Evolutionary conservation across 2,329 filamentous ascomycete genomes (phyloP).

Genomic region (Alternaria triticimaculans): DNA sequence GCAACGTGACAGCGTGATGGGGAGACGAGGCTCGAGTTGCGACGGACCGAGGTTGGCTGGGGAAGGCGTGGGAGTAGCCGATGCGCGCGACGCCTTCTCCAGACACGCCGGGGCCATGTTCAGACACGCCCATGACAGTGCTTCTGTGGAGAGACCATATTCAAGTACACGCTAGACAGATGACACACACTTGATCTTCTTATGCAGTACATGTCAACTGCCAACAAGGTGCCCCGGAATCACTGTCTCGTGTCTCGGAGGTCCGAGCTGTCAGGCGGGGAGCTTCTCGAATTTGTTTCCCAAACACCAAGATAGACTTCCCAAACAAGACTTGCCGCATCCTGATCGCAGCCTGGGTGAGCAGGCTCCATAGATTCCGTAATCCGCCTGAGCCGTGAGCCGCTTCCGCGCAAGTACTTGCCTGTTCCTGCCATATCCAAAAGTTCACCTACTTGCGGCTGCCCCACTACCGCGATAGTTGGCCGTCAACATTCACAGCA

Average conservation of each 20-base stretch:
- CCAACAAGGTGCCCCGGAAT: not conserved
- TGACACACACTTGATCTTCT: not conserved
- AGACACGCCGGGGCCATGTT: not conserved
- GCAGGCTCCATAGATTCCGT: conserved; percentile 20
- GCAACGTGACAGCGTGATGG: conserved; percentile 30
- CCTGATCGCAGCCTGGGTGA: conserved; percentile 35
- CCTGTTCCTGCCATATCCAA: not conserved
- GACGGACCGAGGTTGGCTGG: conserved; percentile 38
- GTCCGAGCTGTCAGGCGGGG: conserved; percentile 31
- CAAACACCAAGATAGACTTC: conserved; percentile 16
- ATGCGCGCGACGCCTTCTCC: not conserved
- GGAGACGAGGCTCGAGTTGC: conserved; percentile 12
- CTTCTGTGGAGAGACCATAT: not conserved
- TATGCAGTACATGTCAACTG: not conserved
- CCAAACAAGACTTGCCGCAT: conserved; percentile 16
- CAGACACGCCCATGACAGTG: not conserved
- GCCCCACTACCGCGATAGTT: conserved; percentile 21
- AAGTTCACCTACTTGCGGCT: not conserved
- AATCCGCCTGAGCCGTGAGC: not conserved
- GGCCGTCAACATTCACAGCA: conserved; percentile 13
- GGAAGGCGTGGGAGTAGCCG: conserved; percentile 7
- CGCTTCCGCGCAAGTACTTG: not conserved
- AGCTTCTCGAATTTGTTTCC: conserved; percentile 17
- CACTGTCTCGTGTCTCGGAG: conserved; percentile 15
- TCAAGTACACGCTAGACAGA: not conserved